Conservation (phyloP, 441 rosid species). For the Aleurites moluccanus region DNA sequence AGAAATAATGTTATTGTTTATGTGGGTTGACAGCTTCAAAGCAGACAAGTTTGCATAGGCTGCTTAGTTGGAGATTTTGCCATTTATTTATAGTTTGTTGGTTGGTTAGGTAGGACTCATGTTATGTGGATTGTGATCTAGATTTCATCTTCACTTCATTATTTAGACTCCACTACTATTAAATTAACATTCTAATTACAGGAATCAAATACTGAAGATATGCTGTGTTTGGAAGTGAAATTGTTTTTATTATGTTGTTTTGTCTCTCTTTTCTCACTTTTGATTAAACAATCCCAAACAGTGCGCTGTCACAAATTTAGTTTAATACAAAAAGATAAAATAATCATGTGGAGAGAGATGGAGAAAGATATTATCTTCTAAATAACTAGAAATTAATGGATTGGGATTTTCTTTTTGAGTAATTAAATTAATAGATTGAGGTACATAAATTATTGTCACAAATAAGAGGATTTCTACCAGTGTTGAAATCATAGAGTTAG, state of each 20-base stretch:
- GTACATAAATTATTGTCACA: too few species aligned
- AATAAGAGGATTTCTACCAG: too few species aligned
- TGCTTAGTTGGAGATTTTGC: not conserved
- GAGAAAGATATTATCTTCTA: not conserved
- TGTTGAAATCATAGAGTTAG: too few species aligned
- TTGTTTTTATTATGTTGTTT: not conserved
- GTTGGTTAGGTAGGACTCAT: not conserved
- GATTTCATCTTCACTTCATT: not conserved
- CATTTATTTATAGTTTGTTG: not conserved
- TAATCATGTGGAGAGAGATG: too few species aligned
- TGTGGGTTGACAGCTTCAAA: not conserved
- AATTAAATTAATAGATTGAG: too few species aligned
- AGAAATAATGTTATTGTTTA: not conserved
- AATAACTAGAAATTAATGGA: not conserved
- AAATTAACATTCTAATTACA: not conserved
- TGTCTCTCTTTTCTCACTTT: not conserved
- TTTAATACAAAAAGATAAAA: too few species aligned
- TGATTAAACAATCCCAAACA: not conserved
- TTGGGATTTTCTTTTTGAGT: not conserved
- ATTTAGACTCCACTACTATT: not conserved
- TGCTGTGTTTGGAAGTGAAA: not conserved
- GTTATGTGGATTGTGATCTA: not conserved
- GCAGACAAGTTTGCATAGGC: not conserved
- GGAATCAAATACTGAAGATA: not conserved
- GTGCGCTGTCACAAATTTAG: not conserved